Percentiles rank a stretch among this genome's conserved stretches.
Evolutionary conservation across 2,329 filamentous ascomycete species (phyloP).

Genomic region (Diaporthe sp.): DNA sequence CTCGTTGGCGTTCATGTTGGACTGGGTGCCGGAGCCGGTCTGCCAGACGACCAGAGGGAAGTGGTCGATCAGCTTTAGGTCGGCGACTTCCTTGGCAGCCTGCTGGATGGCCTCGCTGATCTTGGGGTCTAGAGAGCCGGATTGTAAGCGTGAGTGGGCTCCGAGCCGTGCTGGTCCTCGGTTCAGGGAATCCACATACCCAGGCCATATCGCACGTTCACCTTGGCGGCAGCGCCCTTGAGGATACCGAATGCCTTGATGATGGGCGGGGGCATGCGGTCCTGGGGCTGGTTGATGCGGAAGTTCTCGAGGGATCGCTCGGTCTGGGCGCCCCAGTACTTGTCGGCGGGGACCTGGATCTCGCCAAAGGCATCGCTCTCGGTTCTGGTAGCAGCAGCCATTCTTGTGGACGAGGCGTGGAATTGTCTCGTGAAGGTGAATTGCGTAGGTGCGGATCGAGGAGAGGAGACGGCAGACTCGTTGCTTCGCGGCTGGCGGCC

Average conservation of each 20-base stretch:
- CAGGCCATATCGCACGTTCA: constrained; percentile 96
- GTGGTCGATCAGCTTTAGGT: constrained; percentile 94
- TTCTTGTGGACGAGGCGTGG: constrained; percentile 62
- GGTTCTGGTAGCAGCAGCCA: constrained; percentile 75
- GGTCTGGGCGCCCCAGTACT: constrained; percentile 99
- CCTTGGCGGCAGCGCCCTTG: constrained; percentile 94
- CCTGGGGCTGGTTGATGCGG: constrained; percentile 98
- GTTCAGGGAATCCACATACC: constrained; percentile 62
- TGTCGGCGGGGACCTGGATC: constrained; percentile 90
- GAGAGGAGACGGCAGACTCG: constrained; percentile 11
- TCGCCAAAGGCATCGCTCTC: constrained; percentile 99
- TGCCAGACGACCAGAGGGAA: constrained; percentile 99
- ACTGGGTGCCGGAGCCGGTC: constrained; percentile 98
- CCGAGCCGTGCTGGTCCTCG: not conserved
- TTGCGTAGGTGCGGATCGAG: constrained; percentile 21
- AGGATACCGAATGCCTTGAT: constrained; percentile 95
- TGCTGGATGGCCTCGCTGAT: constrained; percentile 94
- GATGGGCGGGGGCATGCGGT: constrained; percentile 96
- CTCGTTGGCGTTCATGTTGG: constrained; percentile 99
- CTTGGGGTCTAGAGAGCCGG: constrained; percentile 77
- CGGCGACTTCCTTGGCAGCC: constrained; percentile 92
- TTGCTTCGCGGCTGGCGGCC: constrained; percentile 16
- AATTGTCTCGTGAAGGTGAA: constrained; percentile 52
- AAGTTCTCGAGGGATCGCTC: constrained; percentile 98
- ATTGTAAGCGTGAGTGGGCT: constrained; percentile 31